Base-by-base conservation (phyloP, 2,329 filamentous ascomycete species). In the Fusarium sp. region DNA sequence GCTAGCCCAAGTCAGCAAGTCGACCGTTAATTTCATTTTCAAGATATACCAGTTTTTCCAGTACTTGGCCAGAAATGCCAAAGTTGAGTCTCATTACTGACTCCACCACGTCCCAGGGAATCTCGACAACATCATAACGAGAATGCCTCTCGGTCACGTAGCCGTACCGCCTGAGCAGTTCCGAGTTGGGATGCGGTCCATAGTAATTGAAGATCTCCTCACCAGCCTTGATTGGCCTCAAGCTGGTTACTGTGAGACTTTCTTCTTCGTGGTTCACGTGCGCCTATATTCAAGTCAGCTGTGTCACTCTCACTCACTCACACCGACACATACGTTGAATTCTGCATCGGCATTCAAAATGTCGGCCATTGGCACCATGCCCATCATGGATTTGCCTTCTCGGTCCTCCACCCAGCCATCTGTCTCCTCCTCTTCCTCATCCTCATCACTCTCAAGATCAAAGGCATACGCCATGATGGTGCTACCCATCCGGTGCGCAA, bases 381-480 rank as follows among this genome's bases (percentile, higher is more conserved):
- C 95, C 83, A 97, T 94, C 80, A 88, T 83, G 1, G 85, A 83
- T 71, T 86, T 85, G 10, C 85, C 85, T 4, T 91, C 86, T 59
- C 87, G 86, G 64, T 93, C 91, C 65, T 92, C 90, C 1, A 92
- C 86, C 85, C 92, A 92, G 49, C 89, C 90, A 27, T 91, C 90
- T 8, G 88, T 84, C 14, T 91, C 88, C 2, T 91, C 88, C 4
- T 90, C 89, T 24, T 90, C 87, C 0, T 84, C 80, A 1, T 89
- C 86, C 6, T 91, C 88, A 0, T 86, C 84, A 9, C 85, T 85
- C 56, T 90, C 89, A 8, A 97, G 88, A 75, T 98, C 95, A 79
- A 98, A 98, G 0, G 94, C 94, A 79, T 97, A 98, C 0, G 94
- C 92, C 94, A 98, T 97, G 74, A 98, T 96, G 17, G 93, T 91